Evolutionary conservation across 345 rosid genomes (phyloP), one percentile per base, ranked within the genome.

Genomic region (Populus pruinosa): DNA sequence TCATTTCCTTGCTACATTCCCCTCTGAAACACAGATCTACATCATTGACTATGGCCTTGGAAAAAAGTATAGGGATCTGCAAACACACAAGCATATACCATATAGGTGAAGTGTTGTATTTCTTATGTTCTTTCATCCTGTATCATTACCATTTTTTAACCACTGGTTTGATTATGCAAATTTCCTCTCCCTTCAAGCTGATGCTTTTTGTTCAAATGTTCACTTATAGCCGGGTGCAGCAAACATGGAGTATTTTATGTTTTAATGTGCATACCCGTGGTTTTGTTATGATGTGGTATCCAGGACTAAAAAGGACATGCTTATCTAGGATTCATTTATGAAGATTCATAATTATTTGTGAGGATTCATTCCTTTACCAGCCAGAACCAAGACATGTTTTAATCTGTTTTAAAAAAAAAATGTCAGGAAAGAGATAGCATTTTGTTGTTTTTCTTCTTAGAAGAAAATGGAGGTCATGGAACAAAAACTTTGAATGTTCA

Each of bases 21-120:
- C 36, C 53, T 59, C 16, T 23, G 8, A 64, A 70, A 11, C 14
- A 9, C 78, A 82, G 85, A 82, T 82, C 56, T 82, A 82, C 20
- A 67, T 78, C 25, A 82, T 82, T 82, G 85, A 82, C 49, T 82
- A 75, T 78, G 85, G 85, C 33, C 82, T 82, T 71, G 85, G 82
- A 21, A 82, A 82, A 61, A 82, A 82, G 73, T 82, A 82, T 35
- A 78, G 76, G 73, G 85, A 82, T 67, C 79, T 78, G 68, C 85
- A 82, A 76, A 82, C 85, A 6, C 85, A 82, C 67, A 82, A 82
- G 61, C 85, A 82, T 61, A 82, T 82, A 75, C 79, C 85, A 43
- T 82, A 82, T 29, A 78, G 85, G 85, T 78, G 67, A 73, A 33
- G 41, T 31, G 47, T 47, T 67, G 21, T 47, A 8, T 23, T 8